These are phyloP conservation scores for Irpex sp. DNA, from an alignment of 1,284 basidiomycete species.

Conservation along the genomic window DNA sequence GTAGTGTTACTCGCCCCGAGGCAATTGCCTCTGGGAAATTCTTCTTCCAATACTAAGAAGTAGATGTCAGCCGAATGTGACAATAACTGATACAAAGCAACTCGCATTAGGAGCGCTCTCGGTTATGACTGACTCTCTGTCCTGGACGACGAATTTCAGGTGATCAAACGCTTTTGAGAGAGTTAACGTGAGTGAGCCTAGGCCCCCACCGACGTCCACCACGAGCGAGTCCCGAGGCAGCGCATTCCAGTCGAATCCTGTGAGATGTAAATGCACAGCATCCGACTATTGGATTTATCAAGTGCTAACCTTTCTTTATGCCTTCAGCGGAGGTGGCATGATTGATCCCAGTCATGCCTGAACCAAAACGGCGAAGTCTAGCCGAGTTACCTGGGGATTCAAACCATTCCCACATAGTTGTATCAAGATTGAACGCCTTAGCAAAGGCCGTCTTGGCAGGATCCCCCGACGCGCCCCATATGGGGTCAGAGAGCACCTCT, in stretches of 20 bases:
- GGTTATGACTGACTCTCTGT: slow-evolving; percentile 25
- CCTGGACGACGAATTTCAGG: slow-evolving; percentile 22
- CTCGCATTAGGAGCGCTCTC: slow-evolving; percentile 13
- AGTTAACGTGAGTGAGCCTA: slow-evolving; percentile 18
- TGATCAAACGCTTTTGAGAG: slow-evolving; percentile 19
- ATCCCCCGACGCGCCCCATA: slow-evolving; percentile 16
- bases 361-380: neutral
- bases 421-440: slow-evolving; percentile 20
- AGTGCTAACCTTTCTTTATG: slow-evolving; percentile 14
- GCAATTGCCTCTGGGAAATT: slow-evolving; percentile 6
- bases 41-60: slow-evolving; percentile 8
- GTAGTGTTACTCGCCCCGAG: slow-evolving; percentile 9
- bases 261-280: neutral
- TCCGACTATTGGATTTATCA: neutral
- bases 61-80: too few relatives aligned
- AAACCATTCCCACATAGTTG: slow-evolving; percentile 17
- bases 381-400: slow-evolving; percentile 11
- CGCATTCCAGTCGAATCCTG: slow-evolving; percentile 15
- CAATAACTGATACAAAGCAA: neutral
- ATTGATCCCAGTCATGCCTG: neutral
- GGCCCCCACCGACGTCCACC: slow-evolving; percentile 23
- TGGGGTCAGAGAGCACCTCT: slow-evolving; percentile 23
- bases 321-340: neutral
- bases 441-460: slow-evolving; percentile 22
- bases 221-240: slow-evolving; percentile 4